Conservation (phyloP, 768 basidiomycete genomes). For the Podaxis sp. region DNA sequence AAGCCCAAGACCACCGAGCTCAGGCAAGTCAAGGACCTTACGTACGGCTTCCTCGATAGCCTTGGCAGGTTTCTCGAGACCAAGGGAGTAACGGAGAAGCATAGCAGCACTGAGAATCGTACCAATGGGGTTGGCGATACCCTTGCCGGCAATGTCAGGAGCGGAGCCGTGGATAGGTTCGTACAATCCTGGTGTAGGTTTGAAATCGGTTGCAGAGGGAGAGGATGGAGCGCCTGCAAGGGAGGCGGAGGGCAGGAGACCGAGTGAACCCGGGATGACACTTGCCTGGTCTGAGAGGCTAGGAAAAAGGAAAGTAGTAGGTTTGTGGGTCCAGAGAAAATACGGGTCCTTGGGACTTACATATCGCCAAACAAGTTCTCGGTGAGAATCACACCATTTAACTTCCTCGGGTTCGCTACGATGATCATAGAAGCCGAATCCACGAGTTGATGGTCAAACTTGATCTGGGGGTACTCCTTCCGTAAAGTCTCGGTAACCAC, state of each 20-base stretch:
- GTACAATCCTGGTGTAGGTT: conserved; percentile 85
- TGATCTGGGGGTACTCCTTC: conserved; percentile 85
- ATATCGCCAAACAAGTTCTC: conserved; percentile 98
- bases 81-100: conserved; percentile 93
- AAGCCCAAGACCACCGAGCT: conserved; percentile 70
- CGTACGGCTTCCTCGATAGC: conserved; percentile 90
- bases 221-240: conserved; percentile 83
- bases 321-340: conserved; percentile 10
- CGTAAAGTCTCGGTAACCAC: conserved; percentile 84
- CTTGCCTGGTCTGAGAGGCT: conserved; percentile 96
- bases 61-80: conserved; percentile 79
- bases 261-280: conserved; percentile 96
- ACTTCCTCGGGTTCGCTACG: conserved; percentile 82
- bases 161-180: conserved; percentile 97
- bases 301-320: conserved; percentile 2
- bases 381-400: conserved; percentile 94
- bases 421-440: conserved; percentile 97
- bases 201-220: conserved; percentile 58
- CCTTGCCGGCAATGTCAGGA: conserved; percentile 92
- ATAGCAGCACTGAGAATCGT: conserved; percentile 94
- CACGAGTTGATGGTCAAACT: conserved; percentile 88
- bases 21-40: conserved; percentile 76
- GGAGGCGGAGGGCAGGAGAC: conserved; percentile 94
- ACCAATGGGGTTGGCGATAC: conserved; percentile 93
- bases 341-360: conserved; percentile 48